A percentile compares a stretch with the other conserved stretches of the same genome.
These are phyloP conservation scores for Fusarium nygamai DNA, from an alignment of 2,329 filamentous ascomycete species.

Conservation along the genomic window DNA sequence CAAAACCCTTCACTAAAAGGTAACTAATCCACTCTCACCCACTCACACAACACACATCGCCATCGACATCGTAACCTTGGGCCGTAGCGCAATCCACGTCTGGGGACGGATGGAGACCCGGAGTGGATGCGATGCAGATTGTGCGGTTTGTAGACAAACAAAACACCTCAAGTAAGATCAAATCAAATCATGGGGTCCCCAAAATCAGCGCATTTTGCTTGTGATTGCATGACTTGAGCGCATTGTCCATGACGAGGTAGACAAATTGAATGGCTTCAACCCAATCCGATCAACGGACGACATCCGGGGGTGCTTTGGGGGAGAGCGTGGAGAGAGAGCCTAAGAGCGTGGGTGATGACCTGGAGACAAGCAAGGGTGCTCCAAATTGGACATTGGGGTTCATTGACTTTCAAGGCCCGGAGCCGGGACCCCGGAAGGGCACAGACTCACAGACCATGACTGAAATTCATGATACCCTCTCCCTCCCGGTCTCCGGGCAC, in stretches of 20 bases:
- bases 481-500: conserved; percentile 14
- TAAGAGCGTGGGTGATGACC: conserved; percentile 15
- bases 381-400: conserved; percentile 24
- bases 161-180: conserved; percentile 9
- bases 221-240: conserved; percentile 40
- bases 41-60: conserved; percentile 21
- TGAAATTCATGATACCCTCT: conserved; percentile 4
- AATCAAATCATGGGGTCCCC: conserved; percentile 16
- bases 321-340: conserved; percentile 22
- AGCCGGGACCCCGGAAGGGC: conserved; percentile 37
- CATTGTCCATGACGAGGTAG: conserved; percentile 32
- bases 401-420: conserved; percentile 19
- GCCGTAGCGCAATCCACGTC: conserved; percentile 34
- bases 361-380: conserved; percentile 31
- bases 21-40: conserved; percentile 6
- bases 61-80: conserved; percentile 22
- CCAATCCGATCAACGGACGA: conserved; percentile 14
- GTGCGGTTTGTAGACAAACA: background rate
- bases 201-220: conserved; percentile 40
- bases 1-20: conserved; percentile 10
- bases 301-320: conserved; percentile 12
- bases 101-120: conserved; percentile 40
- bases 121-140: conserved; percentile 21
- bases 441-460: background rate
- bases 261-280: conserved; percentile 29